These are phyloP conservation scores for Malassezia yamatoensis DNA, from an alignment of 1,284 basidiomycete species.

Conservation along the genomic window DNA sequence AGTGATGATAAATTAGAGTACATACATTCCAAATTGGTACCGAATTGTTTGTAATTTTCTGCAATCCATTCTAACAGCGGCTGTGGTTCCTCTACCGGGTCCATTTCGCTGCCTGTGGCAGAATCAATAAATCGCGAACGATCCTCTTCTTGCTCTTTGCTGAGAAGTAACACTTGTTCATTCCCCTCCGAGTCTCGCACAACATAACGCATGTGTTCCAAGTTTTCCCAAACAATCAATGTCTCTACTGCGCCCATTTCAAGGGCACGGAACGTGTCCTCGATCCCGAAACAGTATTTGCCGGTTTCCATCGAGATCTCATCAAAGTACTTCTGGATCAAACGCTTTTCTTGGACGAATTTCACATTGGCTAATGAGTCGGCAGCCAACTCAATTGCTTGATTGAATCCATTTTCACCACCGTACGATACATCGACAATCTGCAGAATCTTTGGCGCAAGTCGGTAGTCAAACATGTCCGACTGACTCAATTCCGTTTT, in stretches of 20 bases:
- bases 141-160: slow-evolving; percentile 53
- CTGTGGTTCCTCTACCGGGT: slow-evolving; percentile 54
- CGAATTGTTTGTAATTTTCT: slow-evolving; percentile 96
- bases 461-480: slow-evolving; percentile 86
- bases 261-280: slow-evolving; percentile 90
- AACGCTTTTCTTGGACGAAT: slow-evolving; percentile 94
- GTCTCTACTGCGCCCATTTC: slow-evolving; percentile 96
- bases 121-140: slow-evolving; percentile 89
- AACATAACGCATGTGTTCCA: slow-evolving; percentile 39
- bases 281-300: slow-evolving; percentile 95
- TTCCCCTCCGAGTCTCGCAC: slow-evolving; percentile 40
- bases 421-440: slow-evolving; percentile 89
- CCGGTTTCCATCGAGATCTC: slow-evolving; percentile 97
- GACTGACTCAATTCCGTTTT: slow-evolving; percentile 94
- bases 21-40: slow-evolving; percentile 70
- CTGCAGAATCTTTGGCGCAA: slow-evolving; percentile 64
- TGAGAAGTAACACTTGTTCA: slow-evolving; percentile 37
- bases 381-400: slow-evolving; percentile 93
- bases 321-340: slow-evolving; percentile 84
- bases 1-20: neutral
- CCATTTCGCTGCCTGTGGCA: slow-evolving; percentile 90
- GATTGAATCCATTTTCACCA: slow-evolving; percentile 96
- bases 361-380: slow-evolving; percentile 96
- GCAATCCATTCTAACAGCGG: slow-evolving; percentile 73
- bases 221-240: slow-evolving; percentile 93